Percentiles rank a stretch among this genome's conserved stretches.
phyloP scores from a whole-genome alignment of 2,329 filamentous ascomycete species.

The Ophiostoma piceae region DNA sequence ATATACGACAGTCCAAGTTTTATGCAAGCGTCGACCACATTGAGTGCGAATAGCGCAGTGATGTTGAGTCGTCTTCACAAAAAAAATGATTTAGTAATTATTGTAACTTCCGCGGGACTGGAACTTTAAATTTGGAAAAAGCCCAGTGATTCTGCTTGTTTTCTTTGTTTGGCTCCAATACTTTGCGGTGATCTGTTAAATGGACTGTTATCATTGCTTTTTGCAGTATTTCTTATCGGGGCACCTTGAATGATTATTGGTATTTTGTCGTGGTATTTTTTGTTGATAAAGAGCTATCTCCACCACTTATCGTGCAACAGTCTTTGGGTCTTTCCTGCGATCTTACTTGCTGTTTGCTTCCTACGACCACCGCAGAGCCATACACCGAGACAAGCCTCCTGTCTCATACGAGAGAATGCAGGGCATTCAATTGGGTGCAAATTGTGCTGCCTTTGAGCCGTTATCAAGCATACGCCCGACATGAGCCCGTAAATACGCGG shows the following conservation, averaged over 20 bases:
- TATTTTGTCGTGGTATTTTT: neutral
- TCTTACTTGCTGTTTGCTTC: neutral
- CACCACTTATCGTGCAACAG: neutral
- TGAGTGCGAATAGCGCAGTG: too few species aligned
- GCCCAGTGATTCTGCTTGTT: neutral
- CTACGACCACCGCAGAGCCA: neutral
- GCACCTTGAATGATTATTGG: neutral
- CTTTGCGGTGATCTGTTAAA: neutral
- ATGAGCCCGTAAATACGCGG: conserved; percentile 15
- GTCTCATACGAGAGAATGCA: neutral
- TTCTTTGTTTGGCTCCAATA: neutral
- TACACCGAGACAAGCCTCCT: conserved; percentile 2
- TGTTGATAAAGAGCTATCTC: neutral
- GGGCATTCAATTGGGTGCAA: neutral
- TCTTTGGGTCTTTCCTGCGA: neutral
- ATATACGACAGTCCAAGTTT: neutral
- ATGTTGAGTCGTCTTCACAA: neutral
- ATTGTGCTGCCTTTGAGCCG: neutral
- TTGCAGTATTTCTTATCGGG: neutral
- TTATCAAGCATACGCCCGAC: conserved; percentile 12
- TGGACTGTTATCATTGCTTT: neutral
- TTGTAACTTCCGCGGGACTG: neutral
- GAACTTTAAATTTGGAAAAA: too few species aligned
- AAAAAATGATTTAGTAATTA: neutral
- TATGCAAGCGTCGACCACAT: neutral